These are phyloP conservation scores for Fusarium lateritium DNA, from an alignment of 2,329 filamentous ascomycete species.

Conservation along the genomic window DNA sequence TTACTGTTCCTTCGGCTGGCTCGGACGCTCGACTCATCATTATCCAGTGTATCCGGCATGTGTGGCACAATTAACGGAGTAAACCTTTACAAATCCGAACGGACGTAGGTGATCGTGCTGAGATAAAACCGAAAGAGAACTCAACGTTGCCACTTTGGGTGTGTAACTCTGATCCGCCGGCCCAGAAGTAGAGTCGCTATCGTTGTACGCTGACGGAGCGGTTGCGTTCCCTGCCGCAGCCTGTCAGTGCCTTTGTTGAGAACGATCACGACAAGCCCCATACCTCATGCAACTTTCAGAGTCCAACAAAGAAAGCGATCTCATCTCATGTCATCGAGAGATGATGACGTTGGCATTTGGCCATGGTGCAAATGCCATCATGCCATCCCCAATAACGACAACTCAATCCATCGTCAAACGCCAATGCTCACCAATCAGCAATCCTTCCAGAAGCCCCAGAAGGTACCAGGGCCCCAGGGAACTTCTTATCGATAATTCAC, in stretches of 20 bases:
- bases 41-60: not conserved
- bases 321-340: slow-evolving; percentile 26
- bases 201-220: slow-evolving; percentile 8
- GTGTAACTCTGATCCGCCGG: slow-evolving; percentile 4
- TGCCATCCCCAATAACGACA: slow-evolving; percentile 33
- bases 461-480: slow-evolving; percentile 17
- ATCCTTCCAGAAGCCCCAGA: slow-evolving; percentile 38
- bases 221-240: slow-evolving; percentile 14
- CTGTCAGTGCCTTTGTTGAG: slow-evolving; percentile 24
- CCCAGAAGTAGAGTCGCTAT: slow-evolving; percentile 14
- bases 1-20: slow-evolving; percentile 29
- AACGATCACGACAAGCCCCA: slow-evolving; percentile 15
- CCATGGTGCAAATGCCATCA: slow-evolving; percentile 43
- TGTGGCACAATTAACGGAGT: not conserved
- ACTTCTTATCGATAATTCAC: slow-evolving; percentile 47
- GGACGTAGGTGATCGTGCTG: not conserved
- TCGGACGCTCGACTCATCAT: slow-evolving; percentile 12
- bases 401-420: slow-evolving; percentile 32
- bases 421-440: slow-evolving; percentile 34
- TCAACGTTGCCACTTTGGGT: slow-evolving; percentile 1
- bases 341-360: slow-evolving; percentile 44
- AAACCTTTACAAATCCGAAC: slow-evolving; percentile 14
- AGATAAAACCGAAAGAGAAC: slow-evolving; percentile 5
- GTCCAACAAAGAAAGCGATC: slow-evolving; percentile 16
- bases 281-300: slow-evolving; percentile 23